Evolutionary conservation across 1,139 yeast genomes (phyloP).

Genomic region (Blastobotrys capitulatus): DNA sequence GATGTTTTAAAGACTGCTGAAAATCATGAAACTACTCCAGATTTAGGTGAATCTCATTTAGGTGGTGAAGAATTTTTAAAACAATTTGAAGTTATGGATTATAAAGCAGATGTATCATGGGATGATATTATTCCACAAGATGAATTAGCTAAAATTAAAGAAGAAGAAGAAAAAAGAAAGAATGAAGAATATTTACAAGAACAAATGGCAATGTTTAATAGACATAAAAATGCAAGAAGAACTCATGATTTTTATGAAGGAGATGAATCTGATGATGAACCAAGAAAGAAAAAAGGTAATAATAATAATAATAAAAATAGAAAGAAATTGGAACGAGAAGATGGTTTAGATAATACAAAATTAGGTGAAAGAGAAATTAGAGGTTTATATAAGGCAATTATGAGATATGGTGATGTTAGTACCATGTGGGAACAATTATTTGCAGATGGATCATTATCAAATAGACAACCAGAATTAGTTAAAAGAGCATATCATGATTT

Average conservation of each 20-base stretch:
- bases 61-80: constrained; percentile 98
- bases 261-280: constrained; percentile 40
- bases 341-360: constrained; percentile 45
- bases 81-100: constrained; percentile 97
- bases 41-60: constrained; percentile 88
- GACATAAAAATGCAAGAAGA: constrained; percentile 64
- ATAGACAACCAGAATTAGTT: constrained; percentile 78
- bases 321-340: constrained; percentile 25
- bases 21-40: constrained; percentile 95
- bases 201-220: constrained; percentile 80
- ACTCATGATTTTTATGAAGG: constrained; percentile 28
- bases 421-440: constrained; percentile 84
- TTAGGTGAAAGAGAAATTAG: constrained; percentile 85
- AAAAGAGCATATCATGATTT: constrained; percentile 72
- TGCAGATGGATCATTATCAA: constrained; percentile 84
- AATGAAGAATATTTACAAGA: constrained; percentile 86
- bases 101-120: constrained; percentile 98
- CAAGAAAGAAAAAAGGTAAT: constrained; percentile 25
- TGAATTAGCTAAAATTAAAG: constrained; percentile 81
- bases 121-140: constrained; percentile 98
- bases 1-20: constrained; percentile 96
- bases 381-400: constrained; percentile 74
- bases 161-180: constrained; percentile 78
- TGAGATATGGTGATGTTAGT: constrained; percentile 75
- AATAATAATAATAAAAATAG: constrained; percentile 28